These are phyloP conservation scores for Nakazawaea laoshanensis DNA, from an alignment of 805 yeast species.

Conservation along the genomic window DNA sequence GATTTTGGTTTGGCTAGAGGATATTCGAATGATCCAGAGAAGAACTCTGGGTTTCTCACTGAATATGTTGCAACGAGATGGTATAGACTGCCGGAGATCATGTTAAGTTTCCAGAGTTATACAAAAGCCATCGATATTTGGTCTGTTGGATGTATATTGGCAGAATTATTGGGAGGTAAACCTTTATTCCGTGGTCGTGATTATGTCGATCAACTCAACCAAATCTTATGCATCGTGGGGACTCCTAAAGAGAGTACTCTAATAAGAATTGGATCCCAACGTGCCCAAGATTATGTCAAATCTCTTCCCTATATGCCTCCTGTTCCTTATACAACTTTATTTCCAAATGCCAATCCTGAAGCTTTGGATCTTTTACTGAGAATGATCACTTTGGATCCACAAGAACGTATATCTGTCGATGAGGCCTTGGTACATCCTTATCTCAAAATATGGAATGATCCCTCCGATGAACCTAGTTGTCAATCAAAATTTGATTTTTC, in stretches of 20 bases:
- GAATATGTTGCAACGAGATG: conserved; percentile 98
- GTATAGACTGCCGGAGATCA: conserved; percentile 98
- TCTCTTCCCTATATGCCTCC: conserved; percentile 77
- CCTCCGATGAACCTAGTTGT: conserved; percentile 84
- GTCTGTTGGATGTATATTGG: conserved; percentile 97
- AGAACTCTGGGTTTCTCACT: conserved; percentile 88
- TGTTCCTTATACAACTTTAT: conserved; percentile 61
- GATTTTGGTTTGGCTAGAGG: conserved; percentile 97
- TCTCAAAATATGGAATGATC: conserved; percentile 84
- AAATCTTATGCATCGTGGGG: conserved; percentile 82
- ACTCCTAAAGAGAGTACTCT: conserved; percentile 76
- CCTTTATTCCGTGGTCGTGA: conserved; percentile 94
- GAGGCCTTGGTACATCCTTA: conserved; percentile 89
- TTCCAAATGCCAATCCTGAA: conserved; percentile 79
- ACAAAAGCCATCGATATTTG: conserved; percentile 96
- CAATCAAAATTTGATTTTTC: conserved; percentile 76
- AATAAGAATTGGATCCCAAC: conserved; percentile 65
- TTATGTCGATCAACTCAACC: conserved; percentile 89
- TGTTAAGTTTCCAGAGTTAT: conserved; percentile 88
- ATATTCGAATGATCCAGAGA: conserved; percentile 71
- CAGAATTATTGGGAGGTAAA: conserved; percentile 84
- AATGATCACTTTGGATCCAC: conserved; percentile 85
- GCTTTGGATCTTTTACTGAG: conserved; percentile 75
- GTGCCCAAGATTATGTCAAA: conserved; percentile 89
- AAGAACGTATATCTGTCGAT: conserved; percentile 74